Evolutionary conservation across 75 land plant genomes (phyloP).

Genomic region (Selaginella tamariscina): DNA sequence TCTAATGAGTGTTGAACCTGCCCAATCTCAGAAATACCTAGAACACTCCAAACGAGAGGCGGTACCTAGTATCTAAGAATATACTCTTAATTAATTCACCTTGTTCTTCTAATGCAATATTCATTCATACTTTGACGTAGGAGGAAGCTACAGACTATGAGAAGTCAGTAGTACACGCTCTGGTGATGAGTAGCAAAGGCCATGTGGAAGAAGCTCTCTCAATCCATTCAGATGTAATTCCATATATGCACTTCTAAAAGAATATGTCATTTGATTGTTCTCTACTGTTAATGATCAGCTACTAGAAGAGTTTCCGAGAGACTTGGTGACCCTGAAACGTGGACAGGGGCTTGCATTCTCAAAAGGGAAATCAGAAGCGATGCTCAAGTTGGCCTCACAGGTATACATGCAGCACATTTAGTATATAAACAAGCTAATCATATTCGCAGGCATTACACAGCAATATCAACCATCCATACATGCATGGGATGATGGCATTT

Average conservation of each 20-base stretch:
- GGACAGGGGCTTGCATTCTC: conserved; percentile 79
- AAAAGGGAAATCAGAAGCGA: conserved; percentile 57
- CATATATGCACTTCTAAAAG: conserved; percentile 1
- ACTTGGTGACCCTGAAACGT: conserved; percentile 67
- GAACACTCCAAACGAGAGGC: background rate
- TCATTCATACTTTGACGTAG: conserved; percentile 19
- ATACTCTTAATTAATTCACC: background rate
- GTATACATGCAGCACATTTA: conserved; percentile 21
- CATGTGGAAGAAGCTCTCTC: conserved; percentile 43
- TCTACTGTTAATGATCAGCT: conserved; percentile 43
- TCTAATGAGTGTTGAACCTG: conserved; percentile 24
- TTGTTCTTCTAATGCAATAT: background rate
- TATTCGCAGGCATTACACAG: conserved; percentile 52
- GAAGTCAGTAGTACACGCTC: conserved; percentile 46
- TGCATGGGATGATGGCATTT: conserved; percentile 95
- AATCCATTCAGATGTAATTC: conserved; percentile 49
- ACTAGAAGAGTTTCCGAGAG: conserved; percentile 58
- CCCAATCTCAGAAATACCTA: background rate
- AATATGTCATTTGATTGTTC: background rate
- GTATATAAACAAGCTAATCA: background rate
- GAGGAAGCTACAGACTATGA: conserved; percentile 59
- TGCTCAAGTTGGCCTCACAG: conserved; percentile 58
- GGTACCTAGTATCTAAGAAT: no score
- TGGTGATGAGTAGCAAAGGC: conserved; percentile 33
- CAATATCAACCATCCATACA: conserved; percentile 42